Evolutionary conservation across 2,329 filamentous ascomycete species (phyloP).

Genomic region (Pleurostoma richardsiae): DNA sequence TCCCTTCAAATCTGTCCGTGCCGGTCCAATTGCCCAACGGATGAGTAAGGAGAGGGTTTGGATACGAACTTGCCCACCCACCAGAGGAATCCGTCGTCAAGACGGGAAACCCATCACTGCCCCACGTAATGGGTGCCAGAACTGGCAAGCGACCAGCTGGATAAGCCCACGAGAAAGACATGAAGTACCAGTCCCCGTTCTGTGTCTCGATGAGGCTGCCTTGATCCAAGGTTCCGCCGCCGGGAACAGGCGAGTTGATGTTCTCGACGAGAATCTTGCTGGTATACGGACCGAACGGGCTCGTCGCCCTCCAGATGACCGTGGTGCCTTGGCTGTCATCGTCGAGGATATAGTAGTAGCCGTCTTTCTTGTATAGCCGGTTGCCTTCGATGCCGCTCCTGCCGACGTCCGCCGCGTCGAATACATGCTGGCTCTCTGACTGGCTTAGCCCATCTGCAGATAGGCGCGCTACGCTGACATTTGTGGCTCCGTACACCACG

Average conservation of each 20-base stretch:
- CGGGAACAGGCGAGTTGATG: slow-evolving; percentile 35
- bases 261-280: slow-evolving; percentile 34
- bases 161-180: slow-evolving; percentile 51
- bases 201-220: slow-evolving; percentile 49
- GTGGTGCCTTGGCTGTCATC: slow-evolving; percentile 38
- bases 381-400: slow-evolving; percentile 40
- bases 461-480: slow-evolving; percentile 46
- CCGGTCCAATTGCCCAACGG: slow-evolving; percentile 22
- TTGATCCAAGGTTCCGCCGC: slow-evolving; percentile 45
- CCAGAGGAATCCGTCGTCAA: slow-evolving; percentile 34
- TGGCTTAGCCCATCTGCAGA: slow-evolving; percentile 39
- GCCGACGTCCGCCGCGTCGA: slow-evolving; percentile 26
- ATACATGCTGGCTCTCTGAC: slow-evolving; percentile 38
- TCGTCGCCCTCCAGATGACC: slow-evolving; percentile 43
- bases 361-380: slow-evolving; percentile 53
- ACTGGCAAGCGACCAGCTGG: slow-evolving; percentile 53
- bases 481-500: slow-evolving; percentile 45
- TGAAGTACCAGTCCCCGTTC: slow-evolving; percentile 52
- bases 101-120: slow-evolving; percentile 43
- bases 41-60: slow-evolving; percentile 21
- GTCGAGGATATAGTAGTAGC: slow-evolving; percentile 49
- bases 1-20: slow-evolving; percentile 39
- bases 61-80: slow-evolving; percentile 42
- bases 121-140: slow-evolving; percentile 49
- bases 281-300: slow-evolving; percentile 48